A percentile compares a stretch with the other conserved stretches of the same genome.
Evolutionary conservation across 1,284 basidiomycete species (phyloP).

Genomic region (Sutorius eximius): DNA sequence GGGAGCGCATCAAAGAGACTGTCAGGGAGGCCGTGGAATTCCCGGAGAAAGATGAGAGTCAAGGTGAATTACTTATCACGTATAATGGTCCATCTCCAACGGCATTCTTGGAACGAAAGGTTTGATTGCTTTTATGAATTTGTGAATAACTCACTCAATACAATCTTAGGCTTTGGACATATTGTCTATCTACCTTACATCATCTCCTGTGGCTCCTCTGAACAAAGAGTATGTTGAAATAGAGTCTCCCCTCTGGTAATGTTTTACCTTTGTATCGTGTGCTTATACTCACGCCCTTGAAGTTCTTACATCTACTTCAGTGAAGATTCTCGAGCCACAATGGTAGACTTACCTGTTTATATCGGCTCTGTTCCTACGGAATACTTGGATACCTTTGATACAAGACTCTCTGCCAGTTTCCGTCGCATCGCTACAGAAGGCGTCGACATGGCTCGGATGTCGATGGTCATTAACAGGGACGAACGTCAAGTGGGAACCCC

Average conservation of each 20-base stretch:
- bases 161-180: slow-evolving; percentile 74
- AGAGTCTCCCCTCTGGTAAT: slow-evolving; percentile 80
- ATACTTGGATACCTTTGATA: slow-evolving; percentile 72
- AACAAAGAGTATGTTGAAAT: slow-evolving; percentile 95
- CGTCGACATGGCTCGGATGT: slow-evolving; percentile 92
- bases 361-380: slow-evolving; percentile 85
- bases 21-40: slow-evolving; percentile 80
- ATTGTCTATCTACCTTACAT: slow-evolving; percentile 86
- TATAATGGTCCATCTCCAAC: slow-evolving; percentile 80
- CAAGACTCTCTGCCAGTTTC: slow-evolving; percentile 71
- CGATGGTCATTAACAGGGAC: slow-evolving; percentile 84
- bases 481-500: slow-evolving; percentile 68
- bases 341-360: slow-evolving; percentile 75
- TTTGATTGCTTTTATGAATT: slow-evolving; percentile 31
- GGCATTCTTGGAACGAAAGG: slow-evolving; percentile 77
- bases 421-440: slow-evolving; percentile 72
- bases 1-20: slow-evolving; percentile 57
- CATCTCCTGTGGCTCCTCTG: slow-evolving; percentile 85
- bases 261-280: slow-evolving; percentile 1
- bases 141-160: slow-evolving; percentile 1
- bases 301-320: slow-evolving; percentile 87
- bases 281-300: slow-evolving; percentile 24
- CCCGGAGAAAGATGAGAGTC: slow-evolving; percentile 97
- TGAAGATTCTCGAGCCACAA: slow-evolving; percentile 75
- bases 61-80: slow-evolving; percentile 82